A percentile compares a stretch with the other conserved stretches of the same genome.
Conservation (phyloP, 495 filamentous ascomycete genomes). For the Penicillium egyptiacum region DNA sequence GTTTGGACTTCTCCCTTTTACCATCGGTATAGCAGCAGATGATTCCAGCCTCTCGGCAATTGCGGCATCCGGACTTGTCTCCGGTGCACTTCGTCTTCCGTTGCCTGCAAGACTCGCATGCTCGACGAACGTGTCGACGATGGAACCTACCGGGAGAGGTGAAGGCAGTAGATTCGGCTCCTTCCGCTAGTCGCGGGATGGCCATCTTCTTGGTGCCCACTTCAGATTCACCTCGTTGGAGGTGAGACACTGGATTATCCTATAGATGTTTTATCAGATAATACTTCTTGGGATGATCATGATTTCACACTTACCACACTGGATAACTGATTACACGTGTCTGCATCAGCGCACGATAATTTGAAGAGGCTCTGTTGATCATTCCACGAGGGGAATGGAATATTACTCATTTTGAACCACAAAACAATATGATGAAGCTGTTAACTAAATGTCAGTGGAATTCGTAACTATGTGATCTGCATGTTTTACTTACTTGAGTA, state of each 20-base stretch:
- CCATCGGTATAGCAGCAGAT: conserved; percentile 57
- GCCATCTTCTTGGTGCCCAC: conserved; percentile 38
- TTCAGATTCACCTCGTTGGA: conserved; percentile 22
- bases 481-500: conserved; percentile 2
- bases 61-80: conserved; percentile 53
- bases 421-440: conserved; percentile 1
- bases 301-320: conserved; percentile 27
- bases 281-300: background rate
- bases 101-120: conserved; percentile 50
- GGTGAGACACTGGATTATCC: conserved; percentile 27
- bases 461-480: background rate
- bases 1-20: conserved; percentile 57
- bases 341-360: conserved; percentile 32
- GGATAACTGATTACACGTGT: conserved; percentile 31
- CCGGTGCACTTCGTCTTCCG: conserved; percentile 62
- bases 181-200: conserved; percentile 45
- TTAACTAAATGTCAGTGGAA: background rate
- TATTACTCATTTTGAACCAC: conserved; percentile 28
- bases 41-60: conserved; percentile 52
- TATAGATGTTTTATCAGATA: conserved; percentile 15
- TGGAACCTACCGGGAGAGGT: conserved; percentile 40
- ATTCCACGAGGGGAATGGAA: conserved; percentile 30
- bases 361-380: conserved; percentile 35
- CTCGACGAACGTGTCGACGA: conserved; percentile 46
- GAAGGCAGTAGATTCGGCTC: conserved; percentile 37